Percentiles rank a stretch among this genome's conserved stretches.
Conservation (phyloP, 306 rosid species). For the Trifolium pratense region DNA sequence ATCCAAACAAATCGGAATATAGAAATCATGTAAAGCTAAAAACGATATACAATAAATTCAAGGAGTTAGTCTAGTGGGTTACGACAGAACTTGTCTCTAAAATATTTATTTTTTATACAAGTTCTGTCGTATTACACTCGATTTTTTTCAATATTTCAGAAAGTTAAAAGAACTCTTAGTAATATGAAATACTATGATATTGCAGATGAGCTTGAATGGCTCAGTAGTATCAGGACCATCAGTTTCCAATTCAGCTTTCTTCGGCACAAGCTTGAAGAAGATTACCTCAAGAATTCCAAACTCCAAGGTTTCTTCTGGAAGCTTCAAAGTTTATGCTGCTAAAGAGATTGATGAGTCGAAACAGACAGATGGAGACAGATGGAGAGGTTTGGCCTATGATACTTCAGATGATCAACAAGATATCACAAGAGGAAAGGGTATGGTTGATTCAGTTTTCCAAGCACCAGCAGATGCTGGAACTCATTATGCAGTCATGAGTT, state of each 20-base stretch:
- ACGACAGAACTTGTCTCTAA: background rate
- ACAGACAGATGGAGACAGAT: slow-evolving; percentile 72
- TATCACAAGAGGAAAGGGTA: slow-evolving; percentile 95
- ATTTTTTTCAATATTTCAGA: background rate
- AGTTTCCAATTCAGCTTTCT: slow-evolving; percentile 68
- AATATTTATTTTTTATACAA: background rate
- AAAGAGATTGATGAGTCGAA: slow-evolving; percentile 50
- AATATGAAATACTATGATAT: slow-evolving; percentile 21
- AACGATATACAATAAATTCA: background rate
- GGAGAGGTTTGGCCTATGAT: slow-evolving; percentile 80
- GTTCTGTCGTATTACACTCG: background rate
- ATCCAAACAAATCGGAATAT: background rate
- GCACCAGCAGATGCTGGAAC: slow-evolving; percentile 72
- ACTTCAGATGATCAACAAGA: slow-evolving; percentile 91
- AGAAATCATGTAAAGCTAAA: background rate
- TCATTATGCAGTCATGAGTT: slow-evolving; percentile 83
- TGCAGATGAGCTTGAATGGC: slow-evolving; percentile 73
- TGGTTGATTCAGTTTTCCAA: slow-evolving; percentile 87
- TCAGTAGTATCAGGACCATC: slow-evolving; percentile 57
- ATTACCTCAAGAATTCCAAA: slow-evolving; percentile 52
- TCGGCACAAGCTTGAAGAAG: slow-evolving; percentile 87
- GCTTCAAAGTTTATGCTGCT: slow-evolving; percentile 62
- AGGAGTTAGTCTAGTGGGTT: background rate
- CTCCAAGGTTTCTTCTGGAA: slow-evolving; percentile 56
- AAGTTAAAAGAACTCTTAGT: background rate